phyloP scores from a whole-genome alignment of 306 rosid genomes.

The Sindora glabra region DNA sequence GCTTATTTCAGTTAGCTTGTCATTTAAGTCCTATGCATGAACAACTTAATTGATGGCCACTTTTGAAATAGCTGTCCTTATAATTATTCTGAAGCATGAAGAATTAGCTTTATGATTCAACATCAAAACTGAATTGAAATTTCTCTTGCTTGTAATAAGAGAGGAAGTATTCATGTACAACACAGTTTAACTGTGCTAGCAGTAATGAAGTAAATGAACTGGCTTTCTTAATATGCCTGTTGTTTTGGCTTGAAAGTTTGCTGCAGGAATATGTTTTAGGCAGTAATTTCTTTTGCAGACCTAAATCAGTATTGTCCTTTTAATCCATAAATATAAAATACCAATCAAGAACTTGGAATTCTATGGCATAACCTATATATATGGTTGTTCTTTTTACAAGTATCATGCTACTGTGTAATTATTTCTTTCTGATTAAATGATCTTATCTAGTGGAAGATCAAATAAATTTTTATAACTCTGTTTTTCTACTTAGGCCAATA shows the following conservation, averaged over 20 bases:
- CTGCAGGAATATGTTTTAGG: not conserved
- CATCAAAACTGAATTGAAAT: not conserved
- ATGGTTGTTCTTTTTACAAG: too few relatives aligned
- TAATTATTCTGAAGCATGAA: not conserved
- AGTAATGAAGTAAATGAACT: not conserved
- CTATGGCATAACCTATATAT: too few relatives aligned
- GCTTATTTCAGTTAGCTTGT: not conserved
- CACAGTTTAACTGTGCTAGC: not conserved
- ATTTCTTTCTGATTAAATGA: not conserved
- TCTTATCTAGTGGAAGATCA: not conserved
- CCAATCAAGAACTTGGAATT: not conserved
- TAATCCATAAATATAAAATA: not conserved
- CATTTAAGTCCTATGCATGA: not conserved
- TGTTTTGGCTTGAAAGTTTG: not conserved
- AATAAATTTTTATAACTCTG: not conserved
- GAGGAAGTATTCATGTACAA: not conserved
- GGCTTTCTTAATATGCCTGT: not conserved
- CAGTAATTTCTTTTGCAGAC: not conserved
- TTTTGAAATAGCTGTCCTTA: not conserved
- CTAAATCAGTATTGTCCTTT: not conserved
- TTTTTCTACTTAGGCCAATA: not conserved
- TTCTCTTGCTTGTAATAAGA: not conserved
- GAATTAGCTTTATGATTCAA: not conserved
- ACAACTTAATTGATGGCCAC: not conserved
- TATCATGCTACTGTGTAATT: not conserved